Evolutionary conservation across 108 stramenopile species (phyloP).

Genomic region (Epipyxis sp.): DNA sequence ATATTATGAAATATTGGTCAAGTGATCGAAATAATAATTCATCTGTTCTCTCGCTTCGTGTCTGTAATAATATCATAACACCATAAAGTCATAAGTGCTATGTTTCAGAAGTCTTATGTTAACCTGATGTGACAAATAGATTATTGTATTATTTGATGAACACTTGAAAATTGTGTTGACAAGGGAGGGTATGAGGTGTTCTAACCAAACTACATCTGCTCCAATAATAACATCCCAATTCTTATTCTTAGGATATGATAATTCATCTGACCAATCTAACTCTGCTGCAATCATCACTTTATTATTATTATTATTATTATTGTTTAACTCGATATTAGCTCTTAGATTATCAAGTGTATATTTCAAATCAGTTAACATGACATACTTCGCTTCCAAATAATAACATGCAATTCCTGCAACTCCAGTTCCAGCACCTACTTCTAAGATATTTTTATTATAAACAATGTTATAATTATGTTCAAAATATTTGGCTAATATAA

Average conservation of each 20-base stretch:
- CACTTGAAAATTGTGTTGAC: neutral
- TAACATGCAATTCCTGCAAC: neutral
- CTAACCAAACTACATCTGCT: conserved; percentile 30
- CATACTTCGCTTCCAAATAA: neutral
- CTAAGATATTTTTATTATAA: neutral
- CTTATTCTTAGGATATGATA: neutral
- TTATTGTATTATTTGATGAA: neutral
- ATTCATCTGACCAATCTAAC: conserved; percentile 13
- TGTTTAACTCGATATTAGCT: neutral
- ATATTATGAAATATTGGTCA: no score
- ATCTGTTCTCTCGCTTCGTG: neutral
- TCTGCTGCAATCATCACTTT: neutral
- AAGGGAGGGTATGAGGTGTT: neutral
- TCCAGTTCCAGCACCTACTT: conserved; percentile 32
- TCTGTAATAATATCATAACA: neutral
- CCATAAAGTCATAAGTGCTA: neutral
- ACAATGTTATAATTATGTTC: conserved; percentile 1
- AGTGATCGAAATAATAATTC: no score
- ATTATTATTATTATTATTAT: neutral
- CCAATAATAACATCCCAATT: conserved; percentile 32
- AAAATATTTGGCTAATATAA: conserved; percentile 31
- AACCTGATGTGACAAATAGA: conserved; percentile 27
- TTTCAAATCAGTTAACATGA: conserved; percentile 3
- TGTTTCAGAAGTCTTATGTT: neutral
- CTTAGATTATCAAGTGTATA: conserved; percentile 4